Base-by-base conservation (phyloP, 768 basidiomycete species). In the Hydnomerulius pinastri region DNA sequence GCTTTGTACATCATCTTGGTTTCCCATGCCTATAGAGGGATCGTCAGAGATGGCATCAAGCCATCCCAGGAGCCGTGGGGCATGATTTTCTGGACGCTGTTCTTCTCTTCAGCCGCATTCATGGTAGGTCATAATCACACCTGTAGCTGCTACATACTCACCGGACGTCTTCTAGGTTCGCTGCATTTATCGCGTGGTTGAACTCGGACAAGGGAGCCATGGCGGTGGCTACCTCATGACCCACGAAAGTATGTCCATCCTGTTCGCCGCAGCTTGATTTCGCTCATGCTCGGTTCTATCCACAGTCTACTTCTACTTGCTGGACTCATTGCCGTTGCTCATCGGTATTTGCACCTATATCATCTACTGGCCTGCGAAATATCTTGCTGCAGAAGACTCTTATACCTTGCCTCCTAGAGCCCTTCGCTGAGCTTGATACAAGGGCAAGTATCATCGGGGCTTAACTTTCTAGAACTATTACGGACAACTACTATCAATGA, bases 321-420 rank as follows among this genome's bases (percentile, higher is more conserved):
- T 65, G 27, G 64, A 65, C 33, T 46, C 64, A 4, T 39, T 65
- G 8, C 64, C 64, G 20, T 39, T 65, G 3, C 45, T 65, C 10
- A 44, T 65, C 12, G 64, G 59, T 11, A 63, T 58, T 28, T 46
- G 44, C 28, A 38, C 54, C 8, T 66, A 65, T 24, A 50, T 65
- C 8, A 15, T 48, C 11, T 65, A 30, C 35, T 65, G 64, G 64
- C 64, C 64, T 17, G 52, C 59, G 2, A 53, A 51, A 18, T 66
- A 63, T 44, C 32, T 63, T 7, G 41, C 17, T 3, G 23, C 21
- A n/a, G 53, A 42, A 20, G 12, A 37, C n/a, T 2, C 2, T 4
- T 9, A 33, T 32, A 20, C 15, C 15, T 38, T 51, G 47, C 55
- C 32, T 44, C 4, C 33, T 35, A 35, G 4, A 35, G 33, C 18